Evolutionary conservation across 257 asterid species (phyloP).

Genomic region (Penstemon eatonii): DNA sequence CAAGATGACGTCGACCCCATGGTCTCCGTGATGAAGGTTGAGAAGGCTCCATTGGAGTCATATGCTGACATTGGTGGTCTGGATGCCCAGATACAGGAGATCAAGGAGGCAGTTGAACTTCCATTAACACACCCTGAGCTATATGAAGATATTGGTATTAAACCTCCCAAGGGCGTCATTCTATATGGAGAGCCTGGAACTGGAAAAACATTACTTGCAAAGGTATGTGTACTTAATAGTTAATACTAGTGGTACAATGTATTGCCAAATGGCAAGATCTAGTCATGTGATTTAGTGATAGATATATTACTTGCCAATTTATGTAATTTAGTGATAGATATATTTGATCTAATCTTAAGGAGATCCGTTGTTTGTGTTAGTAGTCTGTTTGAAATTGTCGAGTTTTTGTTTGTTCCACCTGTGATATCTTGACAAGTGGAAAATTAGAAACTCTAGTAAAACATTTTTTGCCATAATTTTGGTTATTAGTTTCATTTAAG

Average conservation of each 20-base stretch:
- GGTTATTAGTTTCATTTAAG: neutral
- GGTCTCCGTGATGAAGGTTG: slow-evolving; percentile 76
- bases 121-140: slow-evolving; percentile 32
- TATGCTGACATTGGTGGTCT: slow-evolving; percentile 62
- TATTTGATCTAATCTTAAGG: neutral
- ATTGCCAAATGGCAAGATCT: neutral
- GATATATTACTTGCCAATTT: neutral
- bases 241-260: neutral
- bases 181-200: slow-evolving; percentile 80
- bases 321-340: neutral
- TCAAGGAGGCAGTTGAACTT: slow-evolving; percentile 48
- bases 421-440: neutral
- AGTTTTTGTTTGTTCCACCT: neutral
- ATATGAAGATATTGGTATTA: slow-evolving; percentile 60
- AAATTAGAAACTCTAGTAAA: neutral
- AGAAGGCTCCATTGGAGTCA: slow-evolving; percentile 53
- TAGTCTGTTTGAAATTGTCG: neutral
- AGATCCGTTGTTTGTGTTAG: neutral
- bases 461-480: neutral
- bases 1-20: slow-evolving; percentile 71
- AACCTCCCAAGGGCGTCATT: slow-evolving; percentile 62
- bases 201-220: slow-evolving; percentile 92
- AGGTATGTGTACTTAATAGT: slow-evolving; percentile 47
- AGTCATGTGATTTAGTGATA: neutral
- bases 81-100: slow-evolving; percentile 52